phyloP scores from a whole-genome alignment of 139 green algal genomes.

The Chlorella sorokiniana region DNA sequence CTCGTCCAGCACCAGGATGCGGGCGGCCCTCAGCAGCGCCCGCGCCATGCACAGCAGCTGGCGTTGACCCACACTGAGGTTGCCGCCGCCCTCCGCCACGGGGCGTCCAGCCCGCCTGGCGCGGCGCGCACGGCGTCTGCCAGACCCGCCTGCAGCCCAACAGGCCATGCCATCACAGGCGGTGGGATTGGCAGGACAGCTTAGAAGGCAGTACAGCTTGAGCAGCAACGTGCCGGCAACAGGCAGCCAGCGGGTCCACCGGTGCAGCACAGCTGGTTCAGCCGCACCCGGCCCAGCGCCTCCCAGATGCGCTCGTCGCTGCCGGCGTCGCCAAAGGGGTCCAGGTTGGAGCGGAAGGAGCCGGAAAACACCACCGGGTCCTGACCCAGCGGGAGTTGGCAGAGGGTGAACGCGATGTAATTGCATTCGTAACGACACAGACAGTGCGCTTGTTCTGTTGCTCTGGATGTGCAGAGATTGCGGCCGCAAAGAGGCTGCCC shows the following conservation, averaged over 20 bases:
- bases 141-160: constrained; percentile 37
- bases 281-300: constrained; percentile 33
- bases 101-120: constrained; percentile 48
- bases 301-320: constrained; percentile 47
- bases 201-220: background rate
- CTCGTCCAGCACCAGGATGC: constrained; percentile 88
- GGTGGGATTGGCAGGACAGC: background rate
- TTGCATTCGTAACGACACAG: no score
- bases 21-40: constrained; percentile 73
- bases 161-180: background rate
- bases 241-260: background rate
- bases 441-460: no score
- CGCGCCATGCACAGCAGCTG: constrained; percentile 93
- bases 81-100: constrained; percentile 85
- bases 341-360: constrained; percentile 89
- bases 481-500: no score
- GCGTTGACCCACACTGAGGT: constrained; percentile 89
- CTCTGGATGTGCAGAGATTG: no score
- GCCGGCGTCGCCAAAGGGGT: constrained; percentile 81
- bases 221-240: background rate
- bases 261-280: background rate
- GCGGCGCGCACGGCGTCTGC: constrained; percentile 20
- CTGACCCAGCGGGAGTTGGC: constrained; percentile 47
- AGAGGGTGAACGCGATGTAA: constrained; percentile 17
- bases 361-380: constrained; percentile 95